Evolutionary conservation across 345 rosid species (phyloP).

Genomic region (Heritiera fomes): DNA sequence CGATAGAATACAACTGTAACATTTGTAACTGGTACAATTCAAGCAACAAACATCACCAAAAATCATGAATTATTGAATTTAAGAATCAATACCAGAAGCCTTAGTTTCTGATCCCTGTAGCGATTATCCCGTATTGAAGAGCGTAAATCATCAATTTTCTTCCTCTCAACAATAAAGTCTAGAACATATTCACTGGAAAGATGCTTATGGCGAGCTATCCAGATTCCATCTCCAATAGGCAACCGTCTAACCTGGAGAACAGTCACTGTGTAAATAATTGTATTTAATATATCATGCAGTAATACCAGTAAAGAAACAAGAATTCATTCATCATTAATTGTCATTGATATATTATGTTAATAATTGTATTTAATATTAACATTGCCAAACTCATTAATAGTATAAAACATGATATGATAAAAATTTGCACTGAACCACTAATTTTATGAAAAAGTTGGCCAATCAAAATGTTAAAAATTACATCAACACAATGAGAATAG

Average conservation of each 20-base stretch:
- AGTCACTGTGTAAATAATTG: conserved; percentile 7
- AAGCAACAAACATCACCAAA: conserved; percentile 14
- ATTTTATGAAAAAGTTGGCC: background rate
- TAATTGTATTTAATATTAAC: background rate
- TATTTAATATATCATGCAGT: conserved; percentile 14
- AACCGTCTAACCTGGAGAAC: conserved; percentile 70
- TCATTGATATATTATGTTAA: no score
- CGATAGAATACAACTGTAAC: background rate
- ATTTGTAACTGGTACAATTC: background rate
- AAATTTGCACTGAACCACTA: background rate
- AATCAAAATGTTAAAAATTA: background rate
- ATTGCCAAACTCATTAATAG: background rate
- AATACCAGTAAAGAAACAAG: background rate
- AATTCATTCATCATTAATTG: conserved; percentile 9
- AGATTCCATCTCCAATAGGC: conserved; percentile 88
- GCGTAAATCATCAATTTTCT: conserved; percentile 78
- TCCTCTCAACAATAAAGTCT: conserved; percentile 94
- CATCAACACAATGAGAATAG: background rate
- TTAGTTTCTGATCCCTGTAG: conserved; percentile 85
- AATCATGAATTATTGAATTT: background rate
- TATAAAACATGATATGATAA: background rate
- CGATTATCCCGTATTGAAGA: conserved; percentile 85
- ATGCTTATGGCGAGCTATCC: conserved; percentile 86
- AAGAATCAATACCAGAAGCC: conserved; percentile 62
- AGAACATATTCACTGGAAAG: conserved; percentile 68